A percentile compares a stretch with the other conserved stretches of the same genome.
These are phyloP conservation scores for Yueomyces sp. DNA, from an alignment of 805 yeast species.

Conservation along the genomic window DNA sequence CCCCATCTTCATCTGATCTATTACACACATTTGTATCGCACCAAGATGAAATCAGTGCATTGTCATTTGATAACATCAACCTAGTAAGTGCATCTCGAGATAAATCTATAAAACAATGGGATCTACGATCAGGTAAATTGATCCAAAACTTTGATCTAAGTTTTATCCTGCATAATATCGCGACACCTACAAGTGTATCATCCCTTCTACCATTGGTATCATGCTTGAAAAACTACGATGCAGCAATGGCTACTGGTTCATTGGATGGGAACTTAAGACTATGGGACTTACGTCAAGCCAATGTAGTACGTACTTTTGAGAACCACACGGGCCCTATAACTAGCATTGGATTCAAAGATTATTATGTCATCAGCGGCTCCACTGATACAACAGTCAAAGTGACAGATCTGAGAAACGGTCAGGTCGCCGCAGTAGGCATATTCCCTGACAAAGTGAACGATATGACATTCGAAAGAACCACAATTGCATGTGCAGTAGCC, in stretches of 20 bases:
- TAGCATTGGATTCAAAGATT: constrained; percentile 52
- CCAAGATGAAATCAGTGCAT: constrained; percentile 50
- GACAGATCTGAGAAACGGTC: constrained; percentile 64
- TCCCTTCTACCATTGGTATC: constrained; percentile 35
- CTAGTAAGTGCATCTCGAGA: constrained; percentile 60
- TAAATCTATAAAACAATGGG: constrained; percentile 67
- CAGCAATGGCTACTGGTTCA: constrained; percentile 68
- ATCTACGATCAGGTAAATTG: constrained; percentile 49
- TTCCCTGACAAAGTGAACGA: constrained; percentile 42
- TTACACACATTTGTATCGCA: constrained; percentile 47
- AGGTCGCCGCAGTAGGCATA: constrained; percentile 44
- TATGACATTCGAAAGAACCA: constrained; percentile 43
- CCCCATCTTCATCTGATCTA: constrained; percentile 13
- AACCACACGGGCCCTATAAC: constrained; percentile 65
- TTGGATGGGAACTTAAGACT: constrained; percentile 61
- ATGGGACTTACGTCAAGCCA: constrained; percentile 67
- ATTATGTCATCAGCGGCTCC: constrained; percentile 48
- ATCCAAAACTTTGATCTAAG: constrained; percentile 52
- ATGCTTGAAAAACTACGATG: constrained; percentile 56
- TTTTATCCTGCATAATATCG: constrained; percentile 4
- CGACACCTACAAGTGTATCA: not conserved
- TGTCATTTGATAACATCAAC: constrained; percentile 37
- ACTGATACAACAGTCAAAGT: constrained; percentile 47
- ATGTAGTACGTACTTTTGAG: constrained; percentile 42
- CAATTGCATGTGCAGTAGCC: constrained; percentile 39